phyloP scores from a whole-genome alignment of 2,329 filamentous ascomycete genomes.

The Rutstroemia sp. region DNA sequence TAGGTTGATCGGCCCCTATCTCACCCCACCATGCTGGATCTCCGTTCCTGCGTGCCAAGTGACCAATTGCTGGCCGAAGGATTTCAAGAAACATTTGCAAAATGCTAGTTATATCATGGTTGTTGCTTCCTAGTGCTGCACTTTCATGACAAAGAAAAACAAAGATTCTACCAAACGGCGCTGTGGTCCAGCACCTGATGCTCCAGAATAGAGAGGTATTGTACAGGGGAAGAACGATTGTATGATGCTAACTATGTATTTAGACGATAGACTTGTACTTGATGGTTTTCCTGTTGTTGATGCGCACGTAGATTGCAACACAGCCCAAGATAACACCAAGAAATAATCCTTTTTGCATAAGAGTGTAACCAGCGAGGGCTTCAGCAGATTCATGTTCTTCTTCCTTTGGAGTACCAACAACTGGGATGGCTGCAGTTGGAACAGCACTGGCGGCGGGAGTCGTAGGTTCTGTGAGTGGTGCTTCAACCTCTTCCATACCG shows the following conservation, averaged over 20 bases:
- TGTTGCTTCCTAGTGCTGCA: too few relatives aligned
- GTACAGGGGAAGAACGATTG: background rate
- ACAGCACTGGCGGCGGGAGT: slow-evolving; percentile 5
- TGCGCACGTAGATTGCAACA: slow-evolving; percentile 39
- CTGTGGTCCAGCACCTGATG: too few relatives aligned
- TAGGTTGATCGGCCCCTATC: background rate
- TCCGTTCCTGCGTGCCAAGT: background rate
- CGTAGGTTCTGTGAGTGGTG: slow-evolving; percentile 13
- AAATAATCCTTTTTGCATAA: slow-evolving; percentile 43
- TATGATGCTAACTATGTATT: slow-evolving; percentile 10
- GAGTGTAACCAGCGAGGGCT: slow-evolving; percentile 32
- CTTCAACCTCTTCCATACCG: slow-evolving; percentile 24
- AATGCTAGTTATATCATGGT: too few relatives aligned
- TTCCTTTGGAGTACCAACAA: slow-evolving; percentile 8
- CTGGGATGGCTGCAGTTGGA: slow-evolving; percentile 16
- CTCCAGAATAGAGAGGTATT: too few relatives aligned
- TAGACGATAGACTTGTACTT: slow-evolving; percentile 27
- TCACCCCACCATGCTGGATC: background rate
- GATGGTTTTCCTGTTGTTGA: slow-evolving; percentile 31
- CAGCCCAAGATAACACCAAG: slow-evolving; percentile 41
- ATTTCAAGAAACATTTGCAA: too few relatives aligned
- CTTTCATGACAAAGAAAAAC: too few relatives aligned
- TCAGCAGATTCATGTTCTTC: background rate
- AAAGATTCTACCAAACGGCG: too few relatives aligned
- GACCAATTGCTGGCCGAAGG: too few relatives aligned